Evolutionary conservation across 2,329 filamentous ascomycete genomes (phyloP).

Genomic region (Scedosporium apiospermum): DNA sequence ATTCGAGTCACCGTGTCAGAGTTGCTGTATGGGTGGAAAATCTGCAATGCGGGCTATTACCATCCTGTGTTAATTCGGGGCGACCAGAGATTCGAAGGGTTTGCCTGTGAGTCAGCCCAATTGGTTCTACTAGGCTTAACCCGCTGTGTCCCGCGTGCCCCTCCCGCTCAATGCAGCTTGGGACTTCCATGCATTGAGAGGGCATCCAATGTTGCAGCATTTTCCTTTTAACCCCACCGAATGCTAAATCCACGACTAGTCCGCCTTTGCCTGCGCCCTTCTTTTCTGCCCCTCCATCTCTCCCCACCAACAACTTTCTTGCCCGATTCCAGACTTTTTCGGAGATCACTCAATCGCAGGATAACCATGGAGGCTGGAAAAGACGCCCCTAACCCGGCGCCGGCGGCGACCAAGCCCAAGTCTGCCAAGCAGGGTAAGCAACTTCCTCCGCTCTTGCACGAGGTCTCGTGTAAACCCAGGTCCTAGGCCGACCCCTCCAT

Average conservation of each 20-base stretch:
- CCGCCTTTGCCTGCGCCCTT: constrained; percentile 7
- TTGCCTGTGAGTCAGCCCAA: constrained; percentile 4
- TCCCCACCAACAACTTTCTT: constrained; percentile 1
- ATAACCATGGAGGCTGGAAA: constrained; percentile 7
- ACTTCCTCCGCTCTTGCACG: not conserved
- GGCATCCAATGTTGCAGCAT: constrained; percentile 3
- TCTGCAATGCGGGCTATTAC: not conserved
- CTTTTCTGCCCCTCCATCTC: constrained; percentile 7
- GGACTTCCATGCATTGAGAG: constrained; percentile 1
- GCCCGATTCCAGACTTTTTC: not conserved
- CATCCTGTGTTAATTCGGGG: not conserved
- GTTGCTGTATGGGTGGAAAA: not conserved
- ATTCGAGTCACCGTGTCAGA: not conserved
- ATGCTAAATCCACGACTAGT: constrained; percentile 5
- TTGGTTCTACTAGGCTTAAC: not conserved
- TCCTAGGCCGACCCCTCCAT: not conserved
- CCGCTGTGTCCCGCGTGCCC: not conserved
- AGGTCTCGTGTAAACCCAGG: not conserved
- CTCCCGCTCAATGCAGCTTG: constrained; percentile 1
- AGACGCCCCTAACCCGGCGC: constrained; percentile 3
- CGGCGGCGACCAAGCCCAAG: constrained; percentile 3
- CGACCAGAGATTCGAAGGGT: not conserved
- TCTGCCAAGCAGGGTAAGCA: constrained; percentile 5
- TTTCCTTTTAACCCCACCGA: constrained; percentile 5
- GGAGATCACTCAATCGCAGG: not conserved